Conservation (phyloP, 2,329 filamentous ascomycete species). For the Lecanicillium sp. region DNA sequence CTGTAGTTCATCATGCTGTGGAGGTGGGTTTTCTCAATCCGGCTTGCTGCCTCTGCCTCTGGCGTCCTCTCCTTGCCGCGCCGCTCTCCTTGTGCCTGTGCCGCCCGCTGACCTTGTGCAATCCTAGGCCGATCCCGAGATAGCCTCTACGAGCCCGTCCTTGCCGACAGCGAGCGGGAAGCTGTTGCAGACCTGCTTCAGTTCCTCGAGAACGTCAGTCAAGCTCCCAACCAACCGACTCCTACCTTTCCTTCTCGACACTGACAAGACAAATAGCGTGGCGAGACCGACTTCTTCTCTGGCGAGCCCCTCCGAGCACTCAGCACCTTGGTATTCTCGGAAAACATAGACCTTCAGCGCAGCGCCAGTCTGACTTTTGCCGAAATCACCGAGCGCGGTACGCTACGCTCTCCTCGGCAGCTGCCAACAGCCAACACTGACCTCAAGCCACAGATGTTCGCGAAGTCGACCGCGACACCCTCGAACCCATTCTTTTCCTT, state of each 20-base stretch:
- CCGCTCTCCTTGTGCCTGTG: neutral
- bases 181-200: conserved; percentile 92
- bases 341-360: conserved; percentile 95
- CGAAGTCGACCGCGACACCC: conserved; percentile 88
- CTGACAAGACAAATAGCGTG: conserved; percentile 55
- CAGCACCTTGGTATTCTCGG: conserved; percentile 94
- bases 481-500: conserved; percentile 92
- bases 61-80: neutral
- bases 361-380: conserved; percentile 98
- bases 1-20: conserved; percentile 55
- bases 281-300: conserved; percentile 96
- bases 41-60: neutral
- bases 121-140: conserved; percentile 66
- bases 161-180: conserved; percentile 94
- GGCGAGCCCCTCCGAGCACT: conserved; percentile 90
- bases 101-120: conserved; percentile 12
- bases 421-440: conserved; percentile 15
- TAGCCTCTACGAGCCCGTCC: conserved; percentile 76
- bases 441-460: conserved; percentile 68
- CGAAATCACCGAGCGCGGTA: conserved; percentile 97
- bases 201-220: conserved; percentile 88
- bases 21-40: conserved; percentile 27
- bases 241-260: neutral
- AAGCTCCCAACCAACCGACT: conserved; percentile 4
- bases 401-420: conserved; percentile 21